These are phyloP conservation scores for Quercus robur DNA, from an alignment of 306 rosid genomes.

Conservation along the genomic window DNA sequence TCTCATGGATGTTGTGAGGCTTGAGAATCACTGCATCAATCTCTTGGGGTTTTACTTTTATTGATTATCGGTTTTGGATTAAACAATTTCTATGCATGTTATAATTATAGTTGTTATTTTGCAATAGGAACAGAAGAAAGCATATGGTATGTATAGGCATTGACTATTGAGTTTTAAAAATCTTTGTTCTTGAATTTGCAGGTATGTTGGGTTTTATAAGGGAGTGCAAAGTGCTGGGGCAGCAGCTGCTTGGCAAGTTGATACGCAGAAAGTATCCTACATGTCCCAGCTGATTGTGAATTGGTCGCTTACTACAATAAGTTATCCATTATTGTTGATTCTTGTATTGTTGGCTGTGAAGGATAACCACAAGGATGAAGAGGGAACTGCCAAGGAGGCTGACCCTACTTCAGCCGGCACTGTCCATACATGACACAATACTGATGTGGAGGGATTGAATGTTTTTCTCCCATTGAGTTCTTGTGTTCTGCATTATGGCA, in stretches of 20 bases:
- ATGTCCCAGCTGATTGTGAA: conserved; percentile 60
- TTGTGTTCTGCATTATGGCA: background rate
- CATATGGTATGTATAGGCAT: background rate
- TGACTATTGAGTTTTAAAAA: background rate
- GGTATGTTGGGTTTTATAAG: conserved; percentile 85
- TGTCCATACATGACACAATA: conserved; percentile 7
- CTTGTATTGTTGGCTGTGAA: conserved; percentile 69
- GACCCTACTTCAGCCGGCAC: conserved; percentile 22
- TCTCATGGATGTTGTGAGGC: too few species aligned
- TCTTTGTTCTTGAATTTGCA: conserved; percentile 19
- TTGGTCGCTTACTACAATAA: conserved; percentile 57
- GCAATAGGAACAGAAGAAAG: background rate
- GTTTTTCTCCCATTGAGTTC: background rate
- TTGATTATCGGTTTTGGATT: too few species aligned
- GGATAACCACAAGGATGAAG: conserved; percentile 35
- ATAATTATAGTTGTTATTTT: background rate
- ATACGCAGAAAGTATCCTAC: conserved; percentile 45
- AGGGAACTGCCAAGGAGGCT: conserved; percentile 27
- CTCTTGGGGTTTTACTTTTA: too few species aligned
- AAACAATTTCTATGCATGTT: too few species aligned
- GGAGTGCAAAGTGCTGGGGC: conserved; percentile 98
- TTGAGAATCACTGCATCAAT: too few species aligned
- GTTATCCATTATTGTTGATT: conserved; percentile 63
- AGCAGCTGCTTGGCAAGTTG: conserved; percentile 96
- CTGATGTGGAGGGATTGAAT: background rate